Evolutionary conservation across 1,139 yeast species (phyloP), one percentile per base, ranked within the genome.

Genomic region (Geotrichum aggregatum): DNA sequence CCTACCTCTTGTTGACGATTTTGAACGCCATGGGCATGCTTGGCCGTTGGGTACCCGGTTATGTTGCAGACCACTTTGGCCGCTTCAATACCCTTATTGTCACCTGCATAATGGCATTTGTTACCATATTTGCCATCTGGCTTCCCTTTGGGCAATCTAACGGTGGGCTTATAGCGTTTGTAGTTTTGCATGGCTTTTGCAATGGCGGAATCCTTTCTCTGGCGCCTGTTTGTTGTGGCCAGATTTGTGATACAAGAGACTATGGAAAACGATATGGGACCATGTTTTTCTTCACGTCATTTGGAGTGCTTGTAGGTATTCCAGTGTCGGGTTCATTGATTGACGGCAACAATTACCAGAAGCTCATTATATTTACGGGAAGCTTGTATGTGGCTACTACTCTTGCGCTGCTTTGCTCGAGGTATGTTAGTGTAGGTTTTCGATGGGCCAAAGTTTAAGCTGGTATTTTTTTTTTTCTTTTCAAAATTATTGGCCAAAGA

Each of bases 41-140:
- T 3, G 88, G 87, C 1, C 68, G 88, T 55, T 75, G 75, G 53
- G 60, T 80, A 5, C 83, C 87, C 0, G 82, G 83, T 0, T 66
- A 71, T 31, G 58, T 76, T 11, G 76, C 83, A 0, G 84, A 84
- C 53, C 77, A 71, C 54, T 56, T 76, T 30, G 89, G 89, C 0
- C 71, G 78, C 36, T 82, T 78, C 65, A 83, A 82, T 60, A 71
- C 82, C 18, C 76, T 77, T 62, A 67, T 76, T 31, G 52, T 63
- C 21, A 70, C 79, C 67, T 64, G 78, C 57, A 22, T 67, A n/a
- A 58, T 74, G 46, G 69, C 79, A 31, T 73, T 75, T 0, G 21
- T 80, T 35, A 59, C 69, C 22, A 57, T 63, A 19, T 65, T 78
- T 49, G 63, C 70, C 1, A 57, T 81, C 11, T 80, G 84, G 84